phyloP scores from a whole-genome alignment of 352 stramenopile genomes.

The Pythium sp. region DNA sequence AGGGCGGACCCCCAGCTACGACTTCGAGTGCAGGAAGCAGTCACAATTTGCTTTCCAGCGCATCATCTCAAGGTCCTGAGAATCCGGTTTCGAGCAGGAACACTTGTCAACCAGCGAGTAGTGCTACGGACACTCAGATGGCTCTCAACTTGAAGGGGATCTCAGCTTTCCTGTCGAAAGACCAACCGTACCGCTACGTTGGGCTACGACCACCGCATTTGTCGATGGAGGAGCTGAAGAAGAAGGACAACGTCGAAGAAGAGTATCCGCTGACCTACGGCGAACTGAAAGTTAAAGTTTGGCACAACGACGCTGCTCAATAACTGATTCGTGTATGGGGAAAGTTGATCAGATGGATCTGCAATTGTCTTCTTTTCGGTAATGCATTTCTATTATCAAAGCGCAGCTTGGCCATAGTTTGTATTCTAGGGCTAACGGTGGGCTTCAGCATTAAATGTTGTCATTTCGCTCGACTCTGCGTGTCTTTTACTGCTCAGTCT shows the following conservation, averaged over 20 bases:
- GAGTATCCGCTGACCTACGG: constrained; percentile 86
- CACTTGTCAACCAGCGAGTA: neutral
- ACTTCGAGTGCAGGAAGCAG: neutral
- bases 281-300: constrained; percentile 84
- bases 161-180: constrained; percentile 45
- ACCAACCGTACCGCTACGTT: constrained; percentile 72
- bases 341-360: neutral
- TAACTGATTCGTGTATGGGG: neutral
- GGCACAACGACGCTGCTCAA: constrained; percentile 39
- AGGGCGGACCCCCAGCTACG: neutral
- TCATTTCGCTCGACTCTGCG: neutral
- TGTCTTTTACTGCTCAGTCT: constrained; percentile 45
- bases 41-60: constrained; percentile 7
- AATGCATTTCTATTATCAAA: constrained; percentile 34
- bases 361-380: constrained; percentile 2
- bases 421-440: neutral
- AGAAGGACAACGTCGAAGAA: constrained; percentile 84
- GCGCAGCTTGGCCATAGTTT: constrained; percentile 11
- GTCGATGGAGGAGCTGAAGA: constrained; percentile 74
- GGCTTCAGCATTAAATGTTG: constrained; percentile 19
- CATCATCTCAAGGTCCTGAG: neutral
- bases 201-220: constrained; percentile 62
- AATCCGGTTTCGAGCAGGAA: constrained; percentile 1
- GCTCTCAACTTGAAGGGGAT: constrained; percentile 30
- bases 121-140: constrained; percentile 15